Base-by-base conservation (phyloP, 306 rosid genomes). In the Spatholobus suberectus region DNA sequence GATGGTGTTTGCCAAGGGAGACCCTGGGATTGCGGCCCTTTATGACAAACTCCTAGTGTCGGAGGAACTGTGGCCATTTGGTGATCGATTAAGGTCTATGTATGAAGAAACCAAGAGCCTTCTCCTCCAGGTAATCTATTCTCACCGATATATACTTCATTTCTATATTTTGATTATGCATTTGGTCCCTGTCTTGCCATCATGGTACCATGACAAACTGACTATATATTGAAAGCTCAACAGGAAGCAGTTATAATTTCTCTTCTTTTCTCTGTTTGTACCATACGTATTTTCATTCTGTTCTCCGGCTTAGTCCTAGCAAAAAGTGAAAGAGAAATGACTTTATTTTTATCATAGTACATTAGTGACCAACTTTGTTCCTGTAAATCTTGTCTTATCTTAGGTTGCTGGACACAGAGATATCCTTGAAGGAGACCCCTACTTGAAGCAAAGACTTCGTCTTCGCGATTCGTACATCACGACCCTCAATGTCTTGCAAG, bases 1-100 rank as follows among this genome's bases (percentile, higher is more conserved):
- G 85, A 93, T 93, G 97, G 97, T 93, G 77, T 91, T 93, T 8
- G 97, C 96, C 81, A 93, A 93, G 86, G 96, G 96, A 34, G 92
- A 91, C 89, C 94, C 97, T 0, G 87, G 96, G 24, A 93, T 93
- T 59, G 91, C 97, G 0, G 76, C 94, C n/a, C 81, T 93, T 6
- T 93, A 90, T 80, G 97, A 93, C 80, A 91, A 86, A 75, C 97
- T 93, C 74, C 90, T 93, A 12, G 97, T 91, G 38, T 85, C 97
- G 17, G 87, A 77, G 59, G 96, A 91, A 49, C 90, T 93, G 9
- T 91, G 86, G 96, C 17, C 90, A 8, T 91, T 93, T 67, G 96
- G 93, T 9, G 91, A 91, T 84, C 73, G 51, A n/a, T 79, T 93
- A 82, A 88, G 94, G 43, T 71, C 90, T 69, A 80, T 86, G 85